A percentile compares a stretch with the other conserved stretches of the same genome.
phyloP scores from a whole-genome alignment of 148 eudicot species.

The Beta vulgaris region DNA sequence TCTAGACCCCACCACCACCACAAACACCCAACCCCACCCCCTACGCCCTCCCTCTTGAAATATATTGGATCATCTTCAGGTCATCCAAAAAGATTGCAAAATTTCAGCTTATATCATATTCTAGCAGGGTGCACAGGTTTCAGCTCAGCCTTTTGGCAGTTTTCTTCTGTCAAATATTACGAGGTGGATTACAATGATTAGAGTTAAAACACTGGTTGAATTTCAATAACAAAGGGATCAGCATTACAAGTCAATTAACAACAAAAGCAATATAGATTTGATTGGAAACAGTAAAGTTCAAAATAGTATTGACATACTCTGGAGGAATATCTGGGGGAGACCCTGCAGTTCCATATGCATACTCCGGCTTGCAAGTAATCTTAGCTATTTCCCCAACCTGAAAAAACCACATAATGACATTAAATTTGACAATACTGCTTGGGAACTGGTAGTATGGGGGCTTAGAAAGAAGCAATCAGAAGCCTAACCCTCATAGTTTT shows the following conservation, averaged over 20 bases:
- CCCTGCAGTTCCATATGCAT: constrained; percentile 97
- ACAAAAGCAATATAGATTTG: not conserved
- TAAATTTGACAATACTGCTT: not conserved
- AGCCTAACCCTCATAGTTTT: constrained; percentile 81
- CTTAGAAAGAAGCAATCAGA: not conserved
- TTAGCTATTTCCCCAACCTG: constrained; percentile 95
- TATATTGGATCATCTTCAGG: not conserved
- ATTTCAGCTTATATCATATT: not conserved
- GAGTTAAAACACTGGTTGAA: not conserved
- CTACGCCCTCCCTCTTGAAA: not conserved
- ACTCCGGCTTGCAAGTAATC: constrained; percentile 91
- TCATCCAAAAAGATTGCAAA: no score
- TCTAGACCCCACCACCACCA: not conserved
- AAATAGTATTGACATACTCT: constrained; percentile 42
- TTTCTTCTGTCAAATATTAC: no score
- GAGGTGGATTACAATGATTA: no score
- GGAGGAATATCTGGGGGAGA: constrained; percentile 97
- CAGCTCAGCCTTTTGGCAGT: not conserved
- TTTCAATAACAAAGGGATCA: not conserved
- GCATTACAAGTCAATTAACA: not conserved
- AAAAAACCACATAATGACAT: constrained; percentile 9
- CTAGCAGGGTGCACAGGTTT: not conserved
- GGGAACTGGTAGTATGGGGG: not conserved
- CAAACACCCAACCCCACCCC: not conserved
- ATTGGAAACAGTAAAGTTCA: not conserved